These are phyloP conservation scores for Thymus mandschuricus DNA, from an alignment of 257 asterid genomes.

Conservation along the genomic window DNA sequence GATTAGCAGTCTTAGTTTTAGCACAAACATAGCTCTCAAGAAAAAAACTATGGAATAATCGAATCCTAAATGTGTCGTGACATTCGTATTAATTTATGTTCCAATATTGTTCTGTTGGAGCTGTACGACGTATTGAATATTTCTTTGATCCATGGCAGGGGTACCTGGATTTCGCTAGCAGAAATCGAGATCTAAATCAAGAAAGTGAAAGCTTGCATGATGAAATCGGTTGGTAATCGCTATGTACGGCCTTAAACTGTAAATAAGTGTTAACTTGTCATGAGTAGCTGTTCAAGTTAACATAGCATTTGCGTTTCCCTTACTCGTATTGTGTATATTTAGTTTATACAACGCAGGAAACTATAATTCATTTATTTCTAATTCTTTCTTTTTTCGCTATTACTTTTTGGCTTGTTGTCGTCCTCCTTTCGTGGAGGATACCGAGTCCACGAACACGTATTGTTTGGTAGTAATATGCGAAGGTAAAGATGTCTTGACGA, in stretches of 20 bases:
- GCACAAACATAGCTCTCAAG: neutral
- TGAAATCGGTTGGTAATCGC: neutral
- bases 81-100: neutral
- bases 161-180: constrained; percentile 65
- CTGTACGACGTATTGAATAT: neutral
- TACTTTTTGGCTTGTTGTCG: too few species aligned
- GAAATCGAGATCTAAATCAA: constrained; percentile 35
- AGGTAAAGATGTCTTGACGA: too few species aligned
- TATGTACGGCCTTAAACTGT: too few species aligned
- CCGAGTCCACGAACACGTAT: too few species aligned
- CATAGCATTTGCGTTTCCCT: neutral
- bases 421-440: too few species aligned
- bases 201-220: constrained; percentile 15
- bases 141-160: constrained; percentile 38
- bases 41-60: neutral
- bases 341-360: too few species aligned
- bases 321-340: too few species aligned
- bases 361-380: too few species aligned
- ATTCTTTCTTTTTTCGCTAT: too few species aligned
- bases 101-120: neutral
- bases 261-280: neutral
- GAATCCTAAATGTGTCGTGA: neutral
- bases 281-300: neutral
- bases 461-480: too few species aligned
- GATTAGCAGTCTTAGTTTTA: constrained; percentile 13